These are phyloP conservation scores for Barbatosphaeria neglecta DNA, from an alignment of 495 filamentous ascomycete species.

Conservation along the genomic window DNA sequence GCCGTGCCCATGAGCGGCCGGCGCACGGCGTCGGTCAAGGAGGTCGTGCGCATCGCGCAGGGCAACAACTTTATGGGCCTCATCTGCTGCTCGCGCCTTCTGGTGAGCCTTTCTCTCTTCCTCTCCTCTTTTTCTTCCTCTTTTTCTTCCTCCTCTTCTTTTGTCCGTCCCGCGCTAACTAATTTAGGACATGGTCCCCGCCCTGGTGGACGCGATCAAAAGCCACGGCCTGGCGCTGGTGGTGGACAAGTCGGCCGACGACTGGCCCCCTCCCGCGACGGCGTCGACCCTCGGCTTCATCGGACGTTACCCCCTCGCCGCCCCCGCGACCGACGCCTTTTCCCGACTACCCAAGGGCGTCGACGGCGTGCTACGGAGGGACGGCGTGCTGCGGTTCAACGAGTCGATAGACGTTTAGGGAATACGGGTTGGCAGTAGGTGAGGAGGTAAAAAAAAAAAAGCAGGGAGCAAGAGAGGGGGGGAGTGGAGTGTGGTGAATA, in stretches of 20 bases:
- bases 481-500: too few relatives aligned
- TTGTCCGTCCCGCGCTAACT: constrained; percentile 5
- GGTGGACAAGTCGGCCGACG: constrained; percentile 61
- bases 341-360: constrained; percentile 49
- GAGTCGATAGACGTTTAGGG: constrained; percentile 84
- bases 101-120: constrained; percentile 46
- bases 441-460: neutral
- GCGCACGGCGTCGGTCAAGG: constrained; percentile 75
- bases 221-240: constrained; percentile 86
- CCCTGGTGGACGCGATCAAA: constrained; percentile 85
- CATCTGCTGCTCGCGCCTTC: constrained; percentile 71
- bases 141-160: neutral
- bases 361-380: constrained; percentile 73
- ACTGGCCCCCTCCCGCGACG: constrained; percentile 7
- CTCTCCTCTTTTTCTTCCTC: neutral
- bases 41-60: constrained; percentile 84
- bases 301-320: too few relatives aligned
- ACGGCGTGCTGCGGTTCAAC: constrained; percentile 84
- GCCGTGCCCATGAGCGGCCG: constrained; percentile 51
- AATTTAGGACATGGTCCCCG: constrained; percentile 78
- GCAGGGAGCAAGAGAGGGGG: neutral
- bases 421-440: too few relatives aligned
- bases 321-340: constrained; percentile 28
- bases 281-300: too few relatives aligned
- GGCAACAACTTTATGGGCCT: constrained; percentile 98